phyloP scores from a whole-genome alignment of 1,284 basidiomycete species.

The Cutaneotrichosporon sp. region DNA sequence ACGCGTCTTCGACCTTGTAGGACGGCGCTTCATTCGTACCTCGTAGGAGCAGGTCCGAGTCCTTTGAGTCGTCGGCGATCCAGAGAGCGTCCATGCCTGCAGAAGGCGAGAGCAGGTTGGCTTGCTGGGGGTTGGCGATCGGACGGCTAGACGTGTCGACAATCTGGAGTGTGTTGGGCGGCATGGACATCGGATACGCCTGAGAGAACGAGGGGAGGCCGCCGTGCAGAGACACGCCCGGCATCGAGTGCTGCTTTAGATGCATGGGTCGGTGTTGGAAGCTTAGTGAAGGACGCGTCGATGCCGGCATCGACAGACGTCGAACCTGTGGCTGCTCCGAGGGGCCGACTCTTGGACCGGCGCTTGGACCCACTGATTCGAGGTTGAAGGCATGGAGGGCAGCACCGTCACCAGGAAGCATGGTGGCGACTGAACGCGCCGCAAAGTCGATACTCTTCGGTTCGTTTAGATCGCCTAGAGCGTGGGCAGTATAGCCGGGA shows the following conservation, averaged over 20 bases:
- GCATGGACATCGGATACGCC: background rate
- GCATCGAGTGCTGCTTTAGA: constrained; percentile 3
- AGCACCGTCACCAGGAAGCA: background rate
- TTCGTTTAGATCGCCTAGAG: background rate
- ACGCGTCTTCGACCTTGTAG: constrained; percentile 21
- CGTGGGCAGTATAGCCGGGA: constrained; percentile 15
- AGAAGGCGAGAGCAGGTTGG: constrained; percentile 8
- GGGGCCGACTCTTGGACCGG: background rate
- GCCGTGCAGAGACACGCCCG: background rate
- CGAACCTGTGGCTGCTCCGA: background rate
- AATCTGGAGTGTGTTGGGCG: background rate
- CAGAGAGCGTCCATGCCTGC: constrained; percentile 1
- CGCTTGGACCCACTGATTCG: background rate
- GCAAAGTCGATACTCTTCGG: background rate
- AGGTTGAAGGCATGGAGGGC: background rate
- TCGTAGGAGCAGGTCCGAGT: constrained; percentile 25
- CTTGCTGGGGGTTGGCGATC: background rate
- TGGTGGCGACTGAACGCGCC: background rate
- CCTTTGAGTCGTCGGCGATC: constrained; percentile 5
- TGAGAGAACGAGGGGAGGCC: background rate
- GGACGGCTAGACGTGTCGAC: background rate
- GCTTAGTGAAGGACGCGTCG: background rate
- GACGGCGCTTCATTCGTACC: constrained; percentile 21
- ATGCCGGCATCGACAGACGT: background rate
- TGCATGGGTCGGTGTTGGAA: background rate